phyloP scores from a whole-genome alignment of 768 basidiomycete species.

The Mycena leptocephala region DNA sequence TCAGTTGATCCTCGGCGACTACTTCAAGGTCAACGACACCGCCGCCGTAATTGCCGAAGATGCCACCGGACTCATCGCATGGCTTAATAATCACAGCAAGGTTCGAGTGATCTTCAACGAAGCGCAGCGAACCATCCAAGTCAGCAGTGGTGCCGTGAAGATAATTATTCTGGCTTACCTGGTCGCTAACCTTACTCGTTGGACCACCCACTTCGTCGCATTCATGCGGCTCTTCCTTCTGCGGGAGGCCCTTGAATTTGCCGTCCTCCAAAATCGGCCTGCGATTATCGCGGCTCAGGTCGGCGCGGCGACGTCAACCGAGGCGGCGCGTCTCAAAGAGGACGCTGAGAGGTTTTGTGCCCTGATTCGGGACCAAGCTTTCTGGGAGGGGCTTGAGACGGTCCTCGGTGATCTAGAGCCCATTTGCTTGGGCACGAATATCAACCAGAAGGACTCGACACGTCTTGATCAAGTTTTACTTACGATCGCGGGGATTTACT shows the following conservation, averaged over 20 bases:
- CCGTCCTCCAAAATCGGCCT: background rate
- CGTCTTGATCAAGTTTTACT: background rate
- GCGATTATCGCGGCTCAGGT: conserved; percentile 31
- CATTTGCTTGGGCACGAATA: conserved; percentile 30
- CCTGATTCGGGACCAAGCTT: background rate
- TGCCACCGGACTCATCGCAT: conserved; percentile 21
- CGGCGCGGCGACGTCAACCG: conserved; percentile 12
- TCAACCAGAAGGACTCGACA: background rate
- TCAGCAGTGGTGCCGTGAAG: background rate
- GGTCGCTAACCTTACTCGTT: conserved; percentile 35
- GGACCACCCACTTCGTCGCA: conserved; percentile 33
- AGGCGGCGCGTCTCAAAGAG: background rate
- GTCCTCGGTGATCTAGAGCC: conserved; percentile 29
- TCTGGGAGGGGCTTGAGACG: conserved; percentile 16
- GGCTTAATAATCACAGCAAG: conserved; percentile 32
- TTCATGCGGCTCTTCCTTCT: conserved; percentile 20
- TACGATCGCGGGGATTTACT: background rate
- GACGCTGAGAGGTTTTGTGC: background rate
- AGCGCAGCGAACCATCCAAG: background rate
- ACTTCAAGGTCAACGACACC: conserved; percentile 13
- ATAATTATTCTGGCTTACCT: conserved; percentile 18
- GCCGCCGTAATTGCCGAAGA: conserved; percentile 23
- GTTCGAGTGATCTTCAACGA: conserved; percentile 28
- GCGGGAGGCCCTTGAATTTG: conserved; percentile 3
- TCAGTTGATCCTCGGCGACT: conserved; percentile 31